Base-by-base conservation (phyloP, 306 rosid species). In the Dalbergia cochinchinensis region DNA sequence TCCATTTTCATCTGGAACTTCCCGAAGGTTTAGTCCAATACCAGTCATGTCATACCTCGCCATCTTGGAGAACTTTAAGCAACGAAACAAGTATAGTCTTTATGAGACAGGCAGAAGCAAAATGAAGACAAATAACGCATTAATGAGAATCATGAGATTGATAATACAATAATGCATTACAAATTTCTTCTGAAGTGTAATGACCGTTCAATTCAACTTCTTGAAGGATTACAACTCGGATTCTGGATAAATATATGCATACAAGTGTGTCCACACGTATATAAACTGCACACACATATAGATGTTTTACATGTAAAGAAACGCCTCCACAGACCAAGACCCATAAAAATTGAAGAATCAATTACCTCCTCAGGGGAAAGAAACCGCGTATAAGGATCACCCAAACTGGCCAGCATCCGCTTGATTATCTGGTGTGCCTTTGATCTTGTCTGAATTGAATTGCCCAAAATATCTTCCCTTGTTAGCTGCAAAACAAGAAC, bases 41-140 rank as follows among this genome's bases (percentile, higher is more conserved):
- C 97, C 99, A 83, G 92, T 92, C 96, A 95, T 83, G 89, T 95
- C 99, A 90, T 91, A 95, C 94, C 94, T 92, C 70, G 96, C 98
- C 99, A 95, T 95, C 92, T 91, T 95, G 91, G 98, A 91, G 92
- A 95, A 95, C 99, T 95, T 89, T 80, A 71, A 85, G 85, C 80
- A 82, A 55, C 61, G 76, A 58, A 47, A 37, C 50, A 74, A 72
- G n/a, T 41, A 39, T 67, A 76, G 60, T 72, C 26, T 61, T 20
- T 66, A 44, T 33, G 73, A 35, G 45, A 73, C 58, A 68, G 51
- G 34, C 35, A 66, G 51, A 80, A 60, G 58, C 65, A 83, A 55
- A 44, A n/a, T 45, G 16, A 50, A 50, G 57, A 50, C 11, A 2
- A 47, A 47, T 26, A 26, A 26, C 3, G 31, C 31, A 26, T 26